These are phyloP conservation scores for Prunus armeniaca DNA, from an alignment of 306 rosid genomes.

Conservation along the genomic window DNA sequence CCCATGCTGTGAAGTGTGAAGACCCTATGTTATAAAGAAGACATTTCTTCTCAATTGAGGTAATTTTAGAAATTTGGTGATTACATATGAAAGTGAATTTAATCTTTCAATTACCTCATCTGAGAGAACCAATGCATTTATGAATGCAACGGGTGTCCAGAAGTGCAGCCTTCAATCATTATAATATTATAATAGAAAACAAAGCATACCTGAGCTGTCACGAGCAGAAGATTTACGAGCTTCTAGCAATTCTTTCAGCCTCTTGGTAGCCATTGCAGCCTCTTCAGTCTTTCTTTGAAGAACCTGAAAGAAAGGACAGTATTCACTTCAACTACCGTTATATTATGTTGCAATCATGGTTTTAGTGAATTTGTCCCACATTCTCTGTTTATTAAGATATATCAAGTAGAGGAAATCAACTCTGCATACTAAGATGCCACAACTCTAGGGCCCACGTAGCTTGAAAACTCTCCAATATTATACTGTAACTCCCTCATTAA, in stretches of 20 bases:
- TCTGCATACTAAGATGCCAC: too few relatives aligned
- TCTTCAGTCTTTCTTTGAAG: slow-evolving; percentile 99
- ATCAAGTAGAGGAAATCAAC: too few relatives aligned
- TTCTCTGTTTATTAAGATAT: too few relatives aligned
- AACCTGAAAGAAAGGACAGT: slow-evolving; percentile 53
- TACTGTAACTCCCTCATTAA: too few relatives aligned
- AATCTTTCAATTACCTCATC: background rate
- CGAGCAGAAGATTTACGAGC: slow-evolving; percentile 94
- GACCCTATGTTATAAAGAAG: slow-evolving; percentile 14
- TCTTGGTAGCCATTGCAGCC: slow-evolving; percentile 99
- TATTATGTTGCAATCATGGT: background rate
- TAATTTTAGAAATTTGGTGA: slow-evolving; percentile 20
- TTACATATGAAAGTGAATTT: background rate
- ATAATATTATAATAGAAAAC: background rate
- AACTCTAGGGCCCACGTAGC: too few relatives aligned
- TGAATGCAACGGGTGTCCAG: background rate
- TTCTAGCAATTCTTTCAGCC: slow-evolving; percentile 95
- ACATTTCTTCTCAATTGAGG: slow-evolving; percentile 9
- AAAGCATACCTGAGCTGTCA: slow-evolving; percentile 66
- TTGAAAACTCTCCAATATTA: too few relatives aligned
- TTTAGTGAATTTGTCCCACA: background rate
- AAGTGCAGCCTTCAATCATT: background rate
- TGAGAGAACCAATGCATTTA: slow-evolving; percentile 6
- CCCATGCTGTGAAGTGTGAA: slow-evolving; percentile 5
- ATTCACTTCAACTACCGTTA: background rate